Conservation (phyloP, 139 green algal species). For the Picochlorum sp. region DNA sequence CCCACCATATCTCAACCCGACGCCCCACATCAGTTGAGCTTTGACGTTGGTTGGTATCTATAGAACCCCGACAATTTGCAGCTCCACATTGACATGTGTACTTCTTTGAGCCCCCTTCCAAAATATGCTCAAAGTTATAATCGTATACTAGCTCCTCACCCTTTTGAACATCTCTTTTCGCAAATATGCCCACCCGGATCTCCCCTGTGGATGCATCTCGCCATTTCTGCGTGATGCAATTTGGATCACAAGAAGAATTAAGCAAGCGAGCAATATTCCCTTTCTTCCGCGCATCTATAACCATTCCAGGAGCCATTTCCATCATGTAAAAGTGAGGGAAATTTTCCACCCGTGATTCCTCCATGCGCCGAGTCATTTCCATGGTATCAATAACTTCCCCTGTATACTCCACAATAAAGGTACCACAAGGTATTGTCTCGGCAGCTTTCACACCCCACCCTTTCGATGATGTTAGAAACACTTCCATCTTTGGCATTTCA, state of each 20-base stretch:
- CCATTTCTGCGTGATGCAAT: slow-evolving; percentile 87
- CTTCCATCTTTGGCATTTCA: slow-evolving; percentile 44
- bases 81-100: slow-evolving; percentile 73
- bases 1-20: slow-evolving; percentile 62
- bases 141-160: slow-evolving; percentile 83
- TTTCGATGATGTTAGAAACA: slow-evolving; percentile 64
- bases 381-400: slow-evolving; percentile 55
- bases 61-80: slow-evolving; percentile 73
- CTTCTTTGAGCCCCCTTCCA: slow-evolving; percentile 15
- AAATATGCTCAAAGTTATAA: slow-evolving; percentile 61
- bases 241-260: slow-evolving; percentile 80
- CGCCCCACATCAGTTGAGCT: slow-evolving; percentile 30
- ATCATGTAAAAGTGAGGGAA: slow-evolving; percentile 83
- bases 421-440: slow-evolving; percentile 36
- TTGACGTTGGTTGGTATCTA: slow-evolving; percentile 43
- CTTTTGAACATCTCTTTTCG: slow-evolving; percentile 36
- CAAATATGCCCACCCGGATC: slow-evolving; percentile 45
- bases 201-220: slow-evolving; percentile 48
- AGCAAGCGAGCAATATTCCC: slow-evolving; percentile 72
- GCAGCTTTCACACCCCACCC: slow-evolving; percentile 58
- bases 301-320: slow-evolving; percentile 59
- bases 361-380: slow-evolving; percentile 55
- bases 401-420: slow-evolving; percentile 82
- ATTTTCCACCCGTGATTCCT: slow-evolving; percentile 36
- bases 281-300: slow-evolving; percentile 71